A percentile compares a stretch with the other conserved stretches of the same genome.
These are phyloP conservation scores for Quercus ilex DNA, from an alignment of 306 rosid species.

Conservation along the genomic window DNA sequence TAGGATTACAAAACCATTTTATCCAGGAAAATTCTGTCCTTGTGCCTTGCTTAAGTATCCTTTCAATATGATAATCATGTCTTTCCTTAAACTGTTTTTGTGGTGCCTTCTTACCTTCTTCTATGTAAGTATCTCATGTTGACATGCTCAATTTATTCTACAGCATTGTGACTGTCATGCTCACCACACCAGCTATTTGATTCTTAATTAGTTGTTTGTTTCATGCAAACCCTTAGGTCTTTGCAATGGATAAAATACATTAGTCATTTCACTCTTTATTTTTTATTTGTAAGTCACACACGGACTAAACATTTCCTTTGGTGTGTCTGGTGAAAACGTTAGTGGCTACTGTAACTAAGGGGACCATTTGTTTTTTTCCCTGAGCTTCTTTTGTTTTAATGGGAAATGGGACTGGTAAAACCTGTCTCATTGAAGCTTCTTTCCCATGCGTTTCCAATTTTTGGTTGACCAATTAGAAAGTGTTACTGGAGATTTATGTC, in stretches of 20 bases:
- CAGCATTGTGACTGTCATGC: too few species aligned
- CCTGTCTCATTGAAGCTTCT: background rate
- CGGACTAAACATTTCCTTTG: background rate
- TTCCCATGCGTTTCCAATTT: background rate
- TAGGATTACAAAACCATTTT: background rate
- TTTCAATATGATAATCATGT: too few species aligned
- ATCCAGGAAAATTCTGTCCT: background rate
- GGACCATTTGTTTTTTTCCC: background rate
- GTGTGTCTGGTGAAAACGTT: background rate
- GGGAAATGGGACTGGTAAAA: background rate
- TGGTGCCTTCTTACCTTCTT: too few species aligned
- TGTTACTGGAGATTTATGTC: background rate
- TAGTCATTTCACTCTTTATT: too few species aligned
- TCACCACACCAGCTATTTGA: too few species aligned
- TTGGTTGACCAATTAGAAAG: background rate
- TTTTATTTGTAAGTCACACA: too few species aligned
- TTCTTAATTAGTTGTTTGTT: fast-evolving
- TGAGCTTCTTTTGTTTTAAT: background rate
- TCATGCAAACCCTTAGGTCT: too few species aligned
- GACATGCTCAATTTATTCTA: too few species aligned
- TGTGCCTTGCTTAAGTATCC: background rate
- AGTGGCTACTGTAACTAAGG: background rate
- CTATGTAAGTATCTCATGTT: too few species aligned
- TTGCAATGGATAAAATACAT: too few species aligned
- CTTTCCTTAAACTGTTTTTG: too few species aligned